A percentile compares a stretch with the other conserved stretches of the same genome.
These are phyloP conservation scores for Endoconidiophora polonica DNA, from an alignment of 2,329 filamentous ascomycete species.

Conservation along the genomic window DNA sequence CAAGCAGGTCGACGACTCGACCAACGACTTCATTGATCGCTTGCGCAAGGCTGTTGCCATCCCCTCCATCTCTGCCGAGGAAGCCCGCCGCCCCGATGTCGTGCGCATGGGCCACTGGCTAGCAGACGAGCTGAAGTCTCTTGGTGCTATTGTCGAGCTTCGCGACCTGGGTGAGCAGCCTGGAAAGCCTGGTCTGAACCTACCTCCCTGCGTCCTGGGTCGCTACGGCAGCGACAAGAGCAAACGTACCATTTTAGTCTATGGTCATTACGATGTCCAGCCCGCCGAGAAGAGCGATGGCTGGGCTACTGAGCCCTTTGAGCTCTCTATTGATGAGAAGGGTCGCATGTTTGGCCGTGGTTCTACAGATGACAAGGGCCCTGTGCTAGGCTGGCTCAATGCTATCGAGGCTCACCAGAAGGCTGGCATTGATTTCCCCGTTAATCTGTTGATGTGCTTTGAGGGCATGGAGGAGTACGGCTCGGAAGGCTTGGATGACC, in stretches of 20 bases:
- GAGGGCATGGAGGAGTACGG: conserved; percentile 99
- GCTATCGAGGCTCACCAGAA: conserved; percentile 96
- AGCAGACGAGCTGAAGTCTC: conserved; percentile 59
- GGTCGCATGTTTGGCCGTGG: conserved; percentile 93
- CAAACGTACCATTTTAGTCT: conserved; percentile 91
- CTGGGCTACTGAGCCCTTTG: conserved; percentile 90
- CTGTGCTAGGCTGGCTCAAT: conserved; percentile 92
- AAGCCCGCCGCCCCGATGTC: conserved; percentile 76
- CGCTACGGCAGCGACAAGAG: conserved; percentile 83
- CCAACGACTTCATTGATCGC: conserved; percentile 73
- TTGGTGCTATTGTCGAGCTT: conserved; percentile 78
- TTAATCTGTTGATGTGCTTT: conserved; percentile 98
- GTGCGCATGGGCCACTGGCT: conserved; percentile 93
- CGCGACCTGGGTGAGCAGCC: conserved; percentile 82
- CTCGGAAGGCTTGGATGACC: conserved; percentile 86
- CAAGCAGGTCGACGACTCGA: conserved; percentile 70
- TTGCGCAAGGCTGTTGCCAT: conserved; percentile 88
- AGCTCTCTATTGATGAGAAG: conserved; percentile 72
- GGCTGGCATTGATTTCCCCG: conserved; percentile 83
- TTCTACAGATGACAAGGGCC: conserved; percentile 94
- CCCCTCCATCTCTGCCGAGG: conserved; percentile 85
- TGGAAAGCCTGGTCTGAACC: conserved; percentile 72
- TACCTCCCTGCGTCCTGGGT: conserved; percentile 82
- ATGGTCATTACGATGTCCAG: conserved; percentile 98
- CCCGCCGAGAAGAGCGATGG: conserved; percentile 85